Evolutionary conservation across 2,329 filamentous ascomycete genomes (phyloP).

Genomic region (Colletotrichum sansevieriae): DNA sequence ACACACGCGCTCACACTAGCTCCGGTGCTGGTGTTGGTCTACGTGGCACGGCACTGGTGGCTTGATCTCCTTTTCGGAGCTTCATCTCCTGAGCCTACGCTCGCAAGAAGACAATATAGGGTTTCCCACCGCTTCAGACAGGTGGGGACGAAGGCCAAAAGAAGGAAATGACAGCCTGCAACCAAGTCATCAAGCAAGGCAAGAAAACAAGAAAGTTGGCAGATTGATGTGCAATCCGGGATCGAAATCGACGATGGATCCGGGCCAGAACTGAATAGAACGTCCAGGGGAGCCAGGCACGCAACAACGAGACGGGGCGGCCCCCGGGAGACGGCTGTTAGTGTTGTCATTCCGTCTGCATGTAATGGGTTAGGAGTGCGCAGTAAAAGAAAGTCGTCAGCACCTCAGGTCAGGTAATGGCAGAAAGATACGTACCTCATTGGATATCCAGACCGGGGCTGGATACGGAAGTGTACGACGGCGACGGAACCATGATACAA

Average conservation of each 20-base stretch:
- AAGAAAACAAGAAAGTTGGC: constrained; percentile 37
- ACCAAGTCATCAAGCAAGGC: constrained; percentile 21
- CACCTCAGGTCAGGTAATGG: not conserved
- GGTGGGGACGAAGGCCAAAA: constrained; percentile 27
- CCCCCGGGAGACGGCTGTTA: constrained; percentile 4
- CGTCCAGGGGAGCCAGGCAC: constrained; percentile 22
- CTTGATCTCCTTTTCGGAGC: constrained; percentile 25
- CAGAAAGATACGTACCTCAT: not conserved
- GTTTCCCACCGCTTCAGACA: constrained; percentile 29
- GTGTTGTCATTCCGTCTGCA: constrained; percentile 1
- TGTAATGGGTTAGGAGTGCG: not conserved
- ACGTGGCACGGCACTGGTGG: not conserved
- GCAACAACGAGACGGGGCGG: not conserved
- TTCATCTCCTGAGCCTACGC: constrained; percentile 29
- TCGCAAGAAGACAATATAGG: constrained; percentile 13
- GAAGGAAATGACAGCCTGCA: constrained; percentile 22
- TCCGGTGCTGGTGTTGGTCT: not conserved
- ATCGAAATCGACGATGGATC: constrained; percentile 26
- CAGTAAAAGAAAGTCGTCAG: not conserved
- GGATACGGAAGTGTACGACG: too few species aligned
- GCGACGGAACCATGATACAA: too few species aligned
- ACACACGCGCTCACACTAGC: too few species aligned
- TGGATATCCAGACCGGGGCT: too few species aligned
- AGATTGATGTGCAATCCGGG: constrained; percentile 24
- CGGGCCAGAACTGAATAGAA: constrained; percentile 39